A percentile compares a stretch with the other conserved stretches of the same genome.
These are phyloP conservation scores for Daedaleopsis nitida DNA, from an alignment of 768 basidiomycete species.

Conservation along the genomic window DNA sequence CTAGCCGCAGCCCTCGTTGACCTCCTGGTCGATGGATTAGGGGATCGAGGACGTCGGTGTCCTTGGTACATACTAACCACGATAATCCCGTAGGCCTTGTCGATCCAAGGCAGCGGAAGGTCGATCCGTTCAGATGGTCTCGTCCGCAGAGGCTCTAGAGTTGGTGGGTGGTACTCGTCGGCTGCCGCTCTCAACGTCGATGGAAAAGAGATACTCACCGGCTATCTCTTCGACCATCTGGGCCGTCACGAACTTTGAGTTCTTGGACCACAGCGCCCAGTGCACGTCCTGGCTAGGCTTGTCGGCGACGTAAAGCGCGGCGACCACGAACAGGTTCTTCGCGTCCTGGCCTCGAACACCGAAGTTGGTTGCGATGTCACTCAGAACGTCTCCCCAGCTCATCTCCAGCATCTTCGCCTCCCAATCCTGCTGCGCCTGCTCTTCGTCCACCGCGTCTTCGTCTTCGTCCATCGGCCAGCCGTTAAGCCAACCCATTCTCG, in stretches of 20 bases:
- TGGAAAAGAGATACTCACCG: background rate
- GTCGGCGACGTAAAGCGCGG: background rate
- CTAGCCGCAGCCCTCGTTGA: no score
- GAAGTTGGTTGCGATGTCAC: background rate
- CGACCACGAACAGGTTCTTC: background rate
- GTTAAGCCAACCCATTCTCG: background rate
- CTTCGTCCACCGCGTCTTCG: background rate
- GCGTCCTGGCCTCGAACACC: no score
- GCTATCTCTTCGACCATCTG: background rate
- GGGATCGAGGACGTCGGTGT: no score
- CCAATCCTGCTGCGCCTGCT: background rate
- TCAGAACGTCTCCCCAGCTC: background rate
- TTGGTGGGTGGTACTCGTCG: no score
- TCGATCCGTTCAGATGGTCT: no score
- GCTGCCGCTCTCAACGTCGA: background rate
- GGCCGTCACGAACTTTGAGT: background rate
- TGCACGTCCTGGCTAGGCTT: background rate
- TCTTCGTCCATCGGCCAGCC: background rate
- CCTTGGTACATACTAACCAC: no score
- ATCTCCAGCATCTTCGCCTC: background rate
- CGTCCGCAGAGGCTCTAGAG: no score
- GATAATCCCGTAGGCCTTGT: no score
- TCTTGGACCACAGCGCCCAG: background rate
- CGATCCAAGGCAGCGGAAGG: no score
- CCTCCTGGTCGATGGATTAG: no score